phyloP scores from a whole-genome alignment of 306 rosid genomes.

The Cicer cuneatum region DNA sequence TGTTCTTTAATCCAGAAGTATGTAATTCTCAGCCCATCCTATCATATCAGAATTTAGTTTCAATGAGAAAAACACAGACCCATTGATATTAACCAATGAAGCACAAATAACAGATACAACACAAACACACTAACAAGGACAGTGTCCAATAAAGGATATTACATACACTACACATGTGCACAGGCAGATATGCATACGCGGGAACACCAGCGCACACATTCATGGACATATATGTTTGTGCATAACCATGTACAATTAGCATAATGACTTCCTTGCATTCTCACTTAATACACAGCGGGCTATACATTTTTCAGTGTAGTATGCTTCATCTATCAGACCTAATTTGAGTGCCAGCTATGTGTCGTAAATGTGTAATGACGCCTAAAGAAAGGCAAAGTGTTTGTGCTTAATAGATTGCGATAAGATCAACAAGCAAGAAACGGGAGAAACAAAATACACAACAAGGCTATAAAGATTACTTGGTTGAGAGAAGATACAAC shows the following conservation, averaged over 20 bases:
- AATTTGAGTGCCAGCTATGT: slow-evolving; percentile 2
- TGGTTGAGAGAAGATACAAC: neutral
- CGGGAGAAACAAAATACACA: neutral
- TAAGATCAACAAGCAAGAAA: neutral
- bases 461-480: no score
- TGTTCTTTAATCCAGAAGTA: slow-evolving; percentile 98
- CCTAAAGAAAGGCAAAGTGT: slow-evolving; percentile 9
- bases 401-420: neutral
- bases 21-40: slow-evolving; percentile 96
- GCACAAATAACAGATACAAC: neutral
- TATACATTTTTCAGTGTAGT: neutral
- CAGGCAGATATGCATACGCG: neutral
- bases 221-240: neutral
- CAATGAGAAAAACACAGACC: slow-evolving; percentile 9
- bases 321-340: neutral
- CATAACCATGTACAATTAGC: no score
- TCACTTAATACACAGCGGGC: neutral
- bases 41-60: slow-evolving; percentile 32
- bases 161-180: neutral
- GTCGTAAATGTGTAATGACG: neutral
- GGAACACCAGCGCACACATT: neutral
- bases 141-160: neutral
- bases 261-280: neutral
- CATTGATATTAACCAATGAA: neutral
- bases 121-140: neutral